Base-by-base conservation (phyloP, 768 basidiomycete genomes). In the Sporobolomyces phaffii region DNA sequence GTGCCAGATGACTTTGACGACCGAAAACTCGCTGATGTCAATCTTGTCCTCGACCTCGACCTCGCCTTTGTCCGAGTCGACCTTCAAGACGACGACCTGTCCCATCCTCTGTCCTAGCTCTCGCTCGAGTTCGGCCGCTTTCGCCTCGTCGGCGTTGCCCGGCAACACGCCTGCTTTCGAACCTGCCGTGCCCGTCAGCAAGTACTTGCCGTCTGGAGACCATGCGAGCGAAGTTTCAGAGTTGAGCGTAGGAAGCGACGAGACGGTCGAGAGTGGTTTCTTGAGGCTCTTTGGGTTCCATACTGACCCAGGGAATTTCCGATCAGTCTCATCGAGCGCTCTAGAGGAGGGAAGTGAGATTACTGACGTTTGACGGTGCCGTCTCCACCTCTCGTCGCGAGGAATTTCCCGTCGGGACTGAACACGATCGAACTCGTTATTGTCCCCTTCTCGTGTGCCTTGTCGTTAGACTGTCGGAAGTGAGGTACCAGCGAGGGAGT, bases 201-300 rank as follows among this genome's bases (percentile, higher is more conserved):
- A 80, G 75, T 86, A 85, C 77, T 86, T 89, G 73, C 93, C 91
- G 77, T 96, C 91, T 0, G 96, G 96, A 72, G 92, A 96, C 79
- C 94, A 98, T 69, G 88, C 84, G 13, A 93, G 87, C 77, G 98
- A 98, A 44, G 93, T 94, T 70, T 88, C 85, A 20, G 91, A 88
- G 79, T 99, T 97, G 60, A 91, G 78, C 20, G 90, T 90, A 50
- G 84, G 81, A 31, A 90, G 78, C 52, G 81, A 84, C 33, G 82
- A 76, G 62, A 83, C 84, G n/a, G 82, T 82, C 4, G 83, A 84
- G 34, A 97, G 76, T 2, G 96, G 92, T 77, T 89, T 91, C 78
- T 89, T 91, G 82, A 98, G 90, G 15, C 87, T 82, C 62, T 90
- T 85, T 31, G 91, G 78, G 77, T 98, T 94, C 96, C 96, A 99